These are phyloP conservation scores for Obelidium mucronatum DNA, from an alignment of 192 early-diverging fungal genomes.

Conservation along the genomic window DNA sequence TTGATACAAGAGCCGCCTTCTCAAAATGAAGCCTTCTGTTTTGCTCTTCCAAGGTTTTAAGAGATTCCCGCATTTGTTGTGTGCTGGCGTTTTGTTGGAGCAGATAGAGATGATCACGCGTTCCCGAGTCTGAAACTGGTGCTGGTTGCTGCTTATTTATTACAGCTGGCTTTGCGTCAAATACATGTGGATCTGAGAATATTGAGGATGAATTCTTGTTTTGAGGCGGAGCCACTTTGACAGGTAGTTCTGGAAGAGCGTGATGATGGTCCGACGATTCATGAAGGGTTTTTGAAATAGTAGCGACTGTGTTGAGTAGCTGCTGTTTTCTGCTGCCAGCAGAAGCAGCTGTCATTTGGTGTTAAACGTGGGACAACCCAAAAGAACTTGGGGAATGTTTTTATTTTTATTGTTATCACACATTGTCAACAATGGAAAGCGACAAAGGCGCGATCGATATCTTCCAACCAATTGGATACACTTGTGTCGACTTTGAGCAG, in stretches of 20 bases:
- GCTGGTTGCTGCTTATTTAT: neutral
- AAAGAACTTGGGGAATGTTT: no score
- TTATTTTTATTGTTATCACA: no score
- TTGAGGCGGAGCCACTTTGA: neutral
- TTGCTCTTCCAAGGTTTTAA: conserved; percentile 1
- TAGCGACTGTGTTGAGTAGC: conserved; percentile 18
- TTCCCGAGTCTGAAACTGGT: neutral
- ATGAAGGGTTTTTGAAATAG: conserved; percentile 18
- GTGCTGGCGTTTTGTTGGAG: neutral
- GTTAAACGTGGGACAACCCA: no score
- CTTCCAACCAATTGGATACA: no score
- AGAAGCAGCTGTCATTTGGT: neutral
- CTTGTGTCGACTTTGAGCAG: no score
- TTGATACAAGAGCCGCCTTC: conserved; percentile 18
- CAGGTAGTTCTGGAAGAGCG: neutral
- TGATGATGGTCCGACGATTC: neutral
- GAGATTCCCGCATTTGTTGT: conserved; percentile 11
- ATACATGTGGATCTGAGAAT: conserved; percentile 11
- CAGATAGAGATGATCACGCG: neutral
- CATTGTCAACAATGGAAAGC: no score
- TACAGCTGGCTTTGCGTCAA: neutral
- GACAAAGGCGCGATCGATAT: no score
- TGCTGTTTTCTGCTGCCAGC: conserved; percentile 4
- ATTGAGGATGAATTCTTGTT: conserved; percentile 8
- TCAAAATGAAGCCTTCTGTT: conserved; percentile 23